Percentiles rank a stretch among this genome's conserved stretches.
Conservation (phyloP, 1,284 basidiomycete genomes). For the Anthracocystis walkeri region DNA sequence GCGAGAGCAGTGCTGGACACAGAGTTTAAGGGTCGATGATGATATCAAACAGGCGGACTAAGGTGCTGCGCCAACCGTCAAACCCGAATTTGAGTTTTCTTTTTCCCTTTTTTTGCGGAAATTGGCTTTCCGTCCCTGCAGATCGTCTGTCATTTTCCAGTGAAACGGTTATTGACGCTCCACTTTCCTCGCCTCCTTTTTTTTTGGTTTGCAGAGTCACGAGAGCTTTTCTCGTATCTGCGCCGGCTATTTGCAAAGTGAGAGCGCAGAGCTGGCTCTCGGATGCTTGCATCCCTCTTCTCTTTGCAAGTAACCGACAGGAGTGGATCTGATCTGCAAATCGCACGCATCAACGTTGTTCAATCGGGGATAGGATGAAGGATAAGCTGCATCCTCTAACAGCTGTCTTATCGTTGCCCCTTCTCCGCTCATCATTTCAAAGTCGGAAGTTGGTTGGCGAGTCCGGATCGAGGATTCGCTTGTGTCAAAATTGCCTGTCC, state of each 20-base stretch:
- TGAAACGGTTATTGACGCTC: slow-evolving; percentile 38
- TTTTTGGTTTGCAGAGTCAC: background rate
- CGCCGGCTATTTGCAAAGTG: background rate
- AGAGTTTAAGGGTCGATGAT: too few species aligned
- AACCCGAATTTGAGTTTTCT: slow-evolving; percentile 3
- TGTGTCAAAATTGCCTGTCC: too few species aligned
- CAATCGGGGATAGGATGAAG: too few species aligned
- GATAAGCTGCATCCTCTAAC: too few species aligned
- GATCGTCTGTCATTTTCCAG: background rate
- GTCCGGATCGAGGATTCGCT: too few species aligned
- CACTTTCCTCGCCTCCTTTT: slow-evolving; percentile 5
- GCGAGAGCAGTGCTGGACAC: background rate
- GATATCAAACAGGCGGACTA: background rate
- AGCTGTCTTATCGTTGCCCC: too few species aligned
- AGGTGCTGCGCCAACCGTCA: background rate
- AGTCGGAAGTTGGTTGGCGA: too few species aligned
- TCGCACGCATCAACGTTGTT: background rate
- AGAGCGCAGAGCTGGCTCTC: background rate
- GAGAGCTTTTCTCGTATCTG: background rate
- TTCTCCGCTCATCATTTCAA: too few species aligned
- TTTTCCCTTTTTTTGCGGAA: slow-evolving; percentile 5
- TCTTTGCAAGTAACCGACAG: slow-evolving; percentile 9
- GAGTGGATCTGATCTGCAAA: slow-evolving; percentile 6
- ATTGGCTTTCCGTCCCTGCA: slow-evolving; percentile 14
- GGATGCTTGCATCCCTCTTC: background rate